Conservation (phyloP, 768 basidiomycete genomes). For the Termitomyces sp. region DNA sequence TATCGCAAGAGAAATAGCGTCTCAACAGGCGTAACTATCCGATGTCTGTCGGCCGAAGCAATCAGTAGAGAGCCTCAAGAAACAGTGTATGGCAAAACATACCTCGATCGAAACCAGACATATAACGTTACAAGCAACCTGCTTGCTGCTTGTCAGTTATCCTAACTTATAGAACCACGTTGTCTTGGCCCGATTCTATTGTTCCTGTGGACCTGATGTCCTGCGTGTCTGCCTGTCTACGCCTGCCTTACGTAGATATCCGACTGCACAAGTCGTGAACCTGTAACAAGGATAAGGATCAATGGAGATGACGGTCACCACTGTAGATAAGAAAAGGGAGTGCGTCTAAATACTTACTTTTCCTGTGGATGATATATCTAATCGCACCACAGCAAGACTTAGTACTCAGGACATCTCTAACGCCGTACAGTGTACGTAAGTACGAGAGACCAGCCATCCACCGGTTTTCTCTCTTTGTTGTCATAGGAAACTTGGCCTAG, state of each 20-base stretch:
- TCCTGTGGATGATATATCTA: neutral
- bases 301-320: neutral
- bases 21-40: constrained; percentile 4
- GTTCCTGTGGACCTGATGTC: neutral
- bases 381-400: constrained; percentile 1
- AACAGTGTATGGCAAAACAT: neutral
- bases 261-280: neutral
- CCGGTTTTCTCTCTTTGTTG: neutral
- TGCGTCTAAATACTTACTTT: neutral
- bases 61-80: neutral
- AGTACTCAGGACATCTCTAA: neutral
- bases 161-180: neutral
- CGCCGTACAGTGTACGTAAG: neutral
- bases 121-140: neutral
- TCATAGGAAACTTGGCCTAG: neutral
- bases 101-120: constrained; percentile 2
- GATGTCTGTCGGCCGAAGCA: neutral
- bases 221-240: no score
- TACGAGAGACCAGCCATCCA: neutral
- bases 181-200: neutral
- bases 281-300: neutral
- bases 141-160: neutral
- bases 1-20: neutral
- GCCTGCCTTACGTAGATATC: neutral
- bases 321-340: neutral